These are phyloP conservation scores for Falciphora oryzae DNA, from an alignment of 2,329 filamentous ascomycete genomes.

Conservation along the genomic window DNA sequence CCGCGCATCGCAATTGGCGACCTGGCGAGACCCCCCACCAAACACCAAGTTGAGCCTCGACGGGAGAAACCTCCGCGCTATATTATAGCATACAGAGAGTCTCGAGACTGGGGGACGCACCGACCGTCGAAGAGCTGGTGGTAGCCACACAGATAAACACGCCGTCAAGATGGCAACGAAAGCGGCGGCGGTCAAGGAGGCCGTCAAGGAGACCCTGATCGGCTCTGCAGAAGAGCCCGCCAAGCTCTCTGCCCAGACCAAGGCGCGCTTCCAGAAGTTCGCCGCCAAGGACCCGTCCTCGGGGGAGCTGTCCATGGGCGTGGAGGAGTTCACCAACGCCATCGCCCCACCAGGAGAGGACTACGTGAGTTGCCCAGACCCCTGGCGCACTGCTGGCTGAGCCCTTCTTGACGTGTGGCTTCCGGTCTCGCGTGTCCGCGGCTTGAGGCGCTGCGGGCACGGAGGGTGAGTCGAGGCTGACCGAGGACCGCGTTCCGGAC, in stretches of 20 bases:
- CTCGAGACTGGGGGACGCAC: not conserved
- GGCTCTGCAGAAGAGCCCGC: conserved; percentile 49
- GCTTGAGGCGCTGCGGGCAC: not conserved
- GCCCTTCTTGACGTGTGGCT: not conserved
- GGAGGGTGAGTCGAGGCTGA: not conserved
- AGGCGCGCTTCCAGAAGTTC: conserved; percentile 68
- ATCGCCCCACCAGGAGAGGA: conserved; percentile 83
- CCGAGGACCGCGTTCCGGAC: not conserved
- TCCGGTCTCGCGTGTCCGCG: not conserved
- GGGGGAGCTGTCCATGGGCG: conserved; percentile 74
- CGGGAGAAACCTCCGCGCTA: not conserved
- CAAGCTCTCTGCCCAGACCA: conserved; percentile 68
- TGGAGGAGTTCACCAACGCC: conserved; percentile 84
- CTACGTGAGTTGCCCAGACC: conserved; percentile 60
- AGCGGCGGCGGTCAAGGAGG: conserved; percentile 53
- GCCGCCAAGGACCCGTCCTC: conserved; percentile 68
- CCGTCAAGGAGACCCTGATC: conserved; percentile 74
- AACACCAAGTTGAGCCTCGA: not conserved
- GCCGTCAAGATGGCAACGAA: conserved; percentile 28
- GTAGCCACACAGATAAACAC: not conserved
- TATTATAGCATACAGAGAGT: not conserved
- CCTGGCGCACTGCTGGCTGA: not conserved
- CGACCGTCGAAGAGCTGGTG: not conserved
- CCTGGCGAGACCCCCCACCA: not conserved
- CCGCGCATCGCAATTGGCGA: not conserved